Base-by-base conservation (phyloP, 768 basidiomycete species). In the Amanita pseudoporphyria region DNA sequence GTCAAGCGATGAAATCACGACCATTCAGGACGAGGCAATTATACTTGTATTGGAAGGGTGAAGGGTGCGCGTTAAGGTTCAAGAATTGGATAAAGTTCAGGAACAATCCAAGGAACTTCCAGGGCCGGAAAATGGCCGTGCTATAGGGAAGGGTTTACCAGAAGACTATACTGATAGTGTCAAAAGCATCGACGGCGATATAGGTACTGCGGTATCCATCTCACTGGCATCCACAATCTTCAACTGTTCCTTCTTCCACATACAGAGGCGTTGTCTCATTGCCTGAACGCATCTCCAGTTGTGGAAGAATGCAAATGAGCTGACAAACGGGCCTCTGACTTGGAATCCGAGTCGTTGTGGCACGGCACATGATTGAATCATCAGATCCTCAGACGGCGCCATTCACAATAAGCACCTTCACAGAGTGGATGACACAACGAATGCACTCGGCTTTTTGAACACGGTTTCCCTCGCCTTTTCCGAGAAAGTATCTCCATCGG, bases 131-230 rank as follows among this genome's bases (percentile, higher is more conserved):
- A 70, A 68, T 44, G 76, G 77, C 13, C 72, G 79, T 18, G 65
- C 73, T 24, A 71, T 77, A 3, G 74, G 77, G 3, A 81, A 77
- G 57, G 77, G 69, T 2, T 73, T 88, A 12, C 85, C 87, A 4
- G 66, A 71, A 2, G 82, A 89, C 62, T 88, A 89, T 57, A 80
- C 81, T 5, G 85, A 84, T 3, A 83, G 81, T 12, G 77, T 86
- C 54, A 85, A 76, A 58, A 72, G 92, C n/a, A 80, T 86, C 33
- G 13, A 56, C 6, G 18, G 44, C 14, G 28, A 9, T 57, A 32
- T 52, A 86, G 84, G 47, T 89, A 89, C 64, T 87, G 85, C 49
- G 85, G 87, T 9, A 89, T 91, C 13, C 93, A 96, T 62, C 73
- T 84, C 47, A 86, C 90, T 5, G 80, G 79, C 46, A 73, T 93